Evolutionary conservation across 108 stramenopile species (phyloP).

Genomic region (Pseudonitzschia delicatissima): DNA sequence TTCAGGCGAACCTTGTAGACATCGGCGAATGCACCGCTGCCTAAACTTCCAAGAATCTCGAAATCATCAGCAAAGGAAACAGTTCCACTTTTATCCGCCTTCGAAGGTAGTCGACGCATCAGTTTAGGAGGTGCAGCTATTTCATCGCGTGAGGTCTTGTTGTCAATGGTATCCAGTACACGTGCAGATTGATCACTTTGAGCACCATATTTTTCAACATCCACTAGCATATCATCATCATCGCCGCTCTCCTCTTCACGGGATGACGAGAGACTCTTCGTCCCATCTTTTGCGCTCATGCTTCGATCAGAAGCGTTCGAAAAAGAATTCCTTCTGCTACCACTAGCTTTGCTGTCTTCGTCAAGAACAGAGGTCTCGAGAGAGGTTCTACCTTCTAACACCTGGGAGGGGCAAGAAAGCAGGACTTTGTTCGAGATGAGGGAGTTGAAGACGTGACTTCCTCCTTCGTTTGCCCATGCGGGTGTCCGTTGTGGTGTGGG

Average conservation of each 20-base stretch:
- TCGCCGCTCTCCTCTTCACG: neutral
- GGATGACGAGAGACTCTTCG: neutral
- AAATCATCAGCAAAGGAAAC: conserved; percentile 64
- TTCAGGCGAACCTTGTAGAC: conserved; percentile 81
- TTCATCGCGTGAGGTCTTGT: conserved; percentile 5
- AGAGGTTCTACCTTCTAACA: conserved; percentile 64
- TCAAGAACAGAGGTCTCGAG: conserved; percentile 70
- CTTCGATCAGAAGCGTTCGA: neutral
- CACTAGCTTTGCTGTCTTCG: conserved; percentile 40
- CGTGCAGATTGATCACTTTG: neutral
- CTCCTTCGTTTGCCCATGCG: conserved; percentile 63
- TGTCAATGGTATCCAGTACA: no score
- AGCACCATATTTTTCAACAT: conserved; percentile 5
- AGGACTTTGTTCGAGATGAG: conserved; percentile 69
- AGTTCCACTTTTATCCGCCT: conserved; percentile 10
- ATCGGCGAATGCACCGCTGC: conserved; percentile 80
- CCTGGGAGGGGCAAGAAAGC: conserved; percentile 62
- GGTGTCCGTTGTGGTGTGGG: conserved; percentile 79
- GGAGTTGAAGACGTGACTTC: conserved; percentile 39
- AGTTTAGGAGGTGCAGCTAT: conserved; percentile 21
- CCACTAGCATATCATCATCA: neutral
- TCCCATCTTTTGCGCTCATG: neutral
- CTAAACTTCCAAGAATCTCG: conserved; percentile 59
- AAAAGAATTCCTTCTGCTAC: neutral
- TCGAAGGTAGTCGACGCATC: conserved; percentile 26